Evolutionary conservation across 1,139 yeast genomes (phyloP).

Genomic region (Groenewaldozyma sp.): DNA sequence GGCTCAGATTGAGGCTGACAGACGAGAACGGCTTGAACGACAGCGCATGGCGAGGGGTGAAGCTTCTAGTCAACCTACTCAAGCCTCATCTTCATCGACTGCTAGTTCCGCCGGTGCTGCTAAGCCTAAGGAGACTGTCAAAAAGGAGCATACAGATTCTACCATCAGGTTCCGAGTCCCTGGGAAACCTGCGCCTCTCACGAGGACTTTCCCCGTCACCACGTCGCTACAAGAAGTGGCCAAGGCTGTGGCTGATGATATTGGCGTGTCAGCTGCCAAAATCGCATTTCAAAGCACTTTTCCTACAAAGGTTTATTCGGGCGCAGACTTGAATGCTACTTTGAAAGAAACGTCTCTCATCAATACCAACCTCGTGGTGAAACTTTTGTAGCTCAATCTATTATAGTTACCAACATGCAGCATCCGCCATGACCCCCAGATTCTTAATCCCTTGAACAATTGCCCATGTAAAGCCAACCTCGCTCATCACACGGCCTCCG

Average conservation of each 20-base stretch:
- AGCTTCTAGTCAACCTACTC: constrained; percentile 2
- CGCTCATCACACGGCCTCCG: too few relatives aligned
- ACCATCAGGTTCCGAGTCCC: constrained; percentile 27
- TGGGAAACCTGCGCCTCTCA: constrained; percentile 19
- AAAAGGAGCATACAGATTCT: constrained; percentile 24
- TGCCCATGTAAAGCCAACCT: too few relatives aligned
- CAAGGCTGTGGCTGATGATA: constrained; percentile 17
- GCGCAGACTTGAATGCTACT: constrained; percentile 20
- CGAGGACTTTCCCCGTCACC: constrained; percentile 24
- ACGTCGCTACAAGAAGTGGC: constrained; percentile 29
- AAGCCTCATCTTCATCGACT: constrained; percentile 8
- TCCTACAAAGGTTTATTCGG: constrained; percentile 23
- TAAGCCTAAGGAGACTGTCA: constrained; percentile 11
- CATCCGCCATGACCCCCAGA: too few relatives aligned
- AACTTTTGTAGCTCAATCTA: constrained; percentile 2
- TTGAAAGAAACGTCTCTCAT: constrained; percentile 26
- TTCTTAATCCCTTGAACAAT: too few relatives aligned
- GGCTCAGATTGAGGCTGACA: constrained; percentile 32
- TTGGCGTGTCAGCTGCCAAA: constrained; percentile 16
- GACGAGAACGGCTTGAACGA: constrained; percentile 24
- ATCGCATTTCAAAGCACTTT: constrained; percentile 27
- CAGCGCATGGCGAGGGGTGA: constrained; percentile 11
- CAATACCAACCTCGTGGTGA: constrained; percentile 23
- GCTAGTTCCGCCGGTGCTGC: constrained; percentile 1
- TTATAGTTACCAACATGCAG: too few relatives aligned